phyloP scores from a whole-genome alignment of 2,329 filamentous ascomycete genomes.

The Ophiostoma himal-ulmi region DNA sequence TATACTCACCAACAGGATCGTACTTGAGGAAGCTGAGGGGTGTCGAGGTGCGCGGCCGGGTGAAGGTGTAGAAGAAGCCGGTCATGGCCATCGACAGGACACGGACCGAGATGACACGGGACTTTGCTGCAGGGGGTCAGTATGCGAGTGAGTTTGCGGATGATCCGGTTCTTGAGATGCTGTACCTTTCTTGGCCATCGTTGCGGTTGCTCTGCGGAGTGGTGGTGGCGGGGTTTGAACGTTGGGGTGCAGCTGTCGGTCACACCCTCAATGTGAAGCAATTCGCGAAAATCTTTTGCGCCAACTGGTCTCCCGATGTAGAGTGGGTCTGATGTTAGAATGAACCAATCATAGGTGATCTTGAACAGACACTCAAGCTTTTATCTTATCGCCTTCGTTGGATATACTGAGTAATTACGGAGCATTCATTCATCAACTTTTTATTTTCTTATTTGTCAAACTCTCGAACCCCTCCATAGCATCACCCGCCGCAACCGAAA shows the following conservation, averaged over 20 bases:
- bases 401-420: not conserved
- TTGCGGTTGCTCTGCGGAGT: conserved; percentile 15
- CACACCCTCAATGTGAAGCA: conserved; percentile 16
- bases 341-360: conserved; percentile 9
- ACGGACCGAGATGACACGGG: conserved; percentile 86
- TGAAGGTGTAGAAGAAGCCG: conserved; percentile 90
- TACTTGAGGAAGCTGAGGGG: conserved; percentile 98
- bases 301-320: conserved; percentile 1
- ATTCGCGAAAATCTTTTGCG: conserved; percentile 23
- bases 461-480: not conserved
- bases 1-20: conserved; percentile 76
- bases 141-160: not conserved
- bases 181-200: conserved; percentile 38
- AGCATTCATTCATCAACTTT: not conserved
- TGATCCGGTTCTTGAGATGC: not conserved
- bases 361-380: not conserved
- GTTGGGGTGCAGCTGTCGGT: not conserved
- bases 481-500: not conserved
- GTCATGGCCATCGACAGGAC: conserved; percentile 98
- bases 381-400: conserved; percentile 19
- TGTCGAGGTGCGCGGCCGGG: conserved; percentile 70
- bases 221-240: conserved; percentile 1
- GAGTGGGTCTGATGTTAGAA: not conserved
- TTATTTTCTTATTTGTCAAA: not conserved
- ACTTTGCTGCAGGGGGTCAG: conserved; percentile 60